These are phyloP conservation scores for Sphaerulina vaccinii DNA, from an alignment of 2,329 filamentous ascomycete genomes.

Conservation along the genomic window DNA sequence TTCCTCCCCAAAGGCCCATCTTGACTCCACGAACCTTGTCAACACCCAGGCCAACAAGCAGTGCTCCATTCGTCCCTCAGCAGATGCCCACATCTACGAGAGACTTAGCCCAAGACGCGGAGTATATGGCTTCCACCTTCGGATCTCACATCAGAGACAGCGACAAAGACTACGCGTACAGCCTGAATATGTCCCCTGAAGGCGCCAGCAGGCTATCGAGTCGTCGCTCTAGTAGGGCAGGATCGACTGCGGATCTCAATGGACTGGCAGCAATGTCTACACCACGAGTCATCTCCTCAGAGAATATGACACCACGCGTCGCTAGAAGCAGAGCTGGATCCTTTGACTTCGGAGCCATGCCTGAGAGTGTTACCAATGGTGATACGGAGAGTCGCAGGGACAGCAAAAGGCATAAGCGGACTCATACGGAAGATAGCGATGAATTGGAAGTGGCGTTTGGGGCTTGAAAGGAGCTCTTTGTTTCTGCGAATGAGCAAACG, in stretches of 20 bases:
- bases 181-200: slow-evolving; percentile 1
- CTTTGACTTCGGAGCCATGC: background rate
- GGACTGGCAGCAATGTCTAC: background rate
- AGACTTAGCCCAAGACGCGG: too few species aligned
- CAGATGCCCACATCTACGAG: slow-evolving; percentile 1
- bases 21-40: too few species aligned
- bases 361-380: too few species aligned
- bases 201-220: slow-evolving; percentile 14
- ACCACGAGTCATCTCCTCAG: background rate
- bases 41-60: too few species aligned
- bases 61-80: slow-evolving; percentile 1
- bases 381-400: too few species aligned
- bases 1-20: too few species aligned
- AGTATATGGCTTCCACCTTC: slow-evolving; percentile 3
- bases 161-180: background rate
- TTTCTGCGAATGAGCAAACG: too few species aligned
- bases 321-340: slow-evolving; percentile 4
- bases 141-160: background rate
- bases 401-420: too few species aligned
- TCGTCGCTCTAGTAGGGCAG: slow-evolving; percentile 6
- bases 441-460: too few species aligned
- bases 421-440: too few species aligned
- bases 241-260: slow-evolving; percentile 5
- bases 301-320: background rate
- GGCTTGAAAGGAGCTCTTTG: too few species aligned